Base-by-base conservation (phyloP, 768 basidiomycete genomes). In the Phlebiopsis gigantea region DNA sequence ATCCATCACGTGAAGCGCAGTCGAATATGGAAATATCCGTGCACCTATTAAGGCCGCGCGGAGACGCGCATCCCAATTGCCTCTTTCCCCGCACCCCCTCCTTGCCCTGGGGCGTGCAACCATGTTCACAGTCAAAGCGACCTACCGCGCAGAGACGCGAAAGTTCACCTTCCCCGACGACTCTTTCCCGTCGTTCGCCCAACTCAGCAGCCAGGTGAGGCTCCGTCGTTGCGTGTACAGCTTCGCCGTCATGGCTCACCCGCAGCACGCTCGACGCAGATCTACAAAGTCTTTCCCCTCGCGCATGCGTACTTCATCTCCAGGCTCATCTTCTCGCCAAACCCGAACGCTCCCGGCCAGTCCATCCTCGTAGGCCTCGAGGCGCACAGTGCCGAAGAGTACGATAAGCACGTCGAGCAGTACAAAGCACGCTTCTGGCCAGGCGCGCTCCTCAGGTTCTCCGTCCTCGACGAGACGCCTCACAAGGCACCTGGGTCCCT, bases 121-220 rank as follows among this genome's bases (percentile, higher is more conserved):
- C 72, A 84, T 85, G 81, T 89, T 90, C 75, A 81, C 82, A 56
- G 79, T 90, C 66, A 91, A 91, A 71, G 87, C 83, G n/a, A 87
- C 86, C 21, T 90, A 88, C 68, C 74, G 78, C 28, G 70, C 69
- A 55, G 86, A 90, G 68, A 88, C 82, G 56, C 81, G 89, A 63
- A 88, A 80, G 62, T 76, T 88, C 62, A 72, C 79, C 2, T 87
- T 89, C 61, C 59, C 73, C 17, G 73, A 77, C 5, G 65, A 70
- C 41, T 62, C 72, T 17, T 88, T 91, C 64, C 89, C 89, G 45
- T 70, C 82, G 1, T 89, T 80, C 65, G 69, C 78, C 2, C 75
- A 87, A 60, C 75, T 91, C 41, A 77, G 76, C 63, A 71, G 74
- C 55, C 84, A 90, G 79, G 88, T 87, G 68, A 41, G 79, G 68